Conservation (phyloP, 345 rosid genomes). For the Triadica sebifera region DNA sequence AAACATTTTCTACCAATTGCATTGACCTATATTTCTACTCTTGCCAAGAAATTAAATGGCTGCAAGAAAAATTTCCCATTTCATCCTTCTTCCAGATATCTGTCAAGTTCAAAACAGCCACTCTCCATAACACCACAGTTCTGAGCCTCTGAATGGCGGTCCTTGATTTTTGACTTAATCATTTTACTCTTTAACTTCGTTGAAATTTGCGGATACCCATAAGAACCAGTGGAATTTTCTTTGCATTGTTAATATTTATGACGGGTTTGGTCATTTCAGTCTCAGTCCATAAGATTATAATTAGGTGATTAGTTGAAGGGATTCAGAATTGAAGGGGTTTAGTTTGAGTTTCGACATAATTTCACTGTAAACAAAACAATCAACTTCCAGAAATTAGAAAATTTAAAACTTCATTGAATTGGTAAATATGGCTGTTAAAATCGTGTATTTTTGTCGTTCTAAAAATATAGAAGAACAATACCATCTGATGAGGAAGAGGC, state of each 20-base stretch:
- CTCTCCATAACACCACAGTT: too few species aligned
- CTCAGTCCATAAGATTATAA: neutral
- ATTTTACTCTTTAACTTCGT: neutral
- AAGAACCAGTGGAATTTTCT: neutral
- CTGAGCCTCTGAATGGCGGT: too few species aligned
- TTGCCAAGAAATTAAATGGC: too few species aligned
- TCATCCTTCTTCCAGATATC: constrained; percentile 8
- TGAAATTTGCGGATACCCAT: too few species aligned
- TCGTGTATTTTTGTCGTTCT: neutral
- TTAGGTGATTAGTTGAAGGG: neutral
- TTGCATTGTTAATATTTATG: neutral
- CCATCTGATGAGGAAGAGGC: constrained; percentile 72
- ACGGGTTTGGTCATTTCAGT: neutral
- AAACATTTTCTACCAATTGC: neutral
- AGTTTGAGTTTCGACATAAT: neutral
- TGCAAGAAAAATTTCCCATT: neutral
- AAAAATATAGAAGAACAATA: constrained; percentile 35
- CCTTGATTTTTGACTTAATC: neutral
- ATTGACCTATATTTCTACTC: neutral
- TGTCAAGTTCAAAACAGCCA: too few species aligned
- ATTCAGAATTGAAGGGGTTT: neutral
- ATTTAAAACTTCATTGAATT: neutral
- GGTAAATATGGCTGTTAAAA: neutral
- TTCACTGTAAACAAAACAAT: too few species aligned
- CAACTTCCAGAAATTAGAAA: neutral